Conservation (phyloP, 2,329 filamentous ascomycete genomes). For the Coleophoma cylindrospora region DNA sequence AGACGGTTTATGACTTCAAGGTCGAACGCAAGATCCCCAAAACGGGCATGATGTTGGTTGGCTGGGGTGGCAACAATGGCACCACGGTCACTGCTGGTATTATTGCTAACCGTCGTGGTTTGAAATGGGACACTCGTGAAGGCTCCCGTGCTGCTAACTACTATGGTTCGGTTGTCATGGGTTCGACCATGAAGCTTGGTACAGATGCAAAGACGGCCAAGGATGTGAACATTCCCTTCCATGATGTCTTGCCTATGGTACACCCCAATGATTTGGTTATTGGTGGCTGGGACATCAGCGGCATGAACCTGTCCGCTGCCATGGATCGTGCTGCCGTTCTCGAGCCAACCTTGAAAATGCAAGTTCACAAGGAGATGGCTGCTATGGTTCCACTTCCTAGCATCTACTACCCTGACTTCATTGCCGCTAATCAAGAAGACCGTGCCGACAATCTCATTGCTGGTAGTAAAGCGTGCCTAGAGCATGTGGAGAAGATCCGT, state of each 20-base stretch:
- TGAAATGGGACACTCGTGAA: slow-evolving; percentile 92
- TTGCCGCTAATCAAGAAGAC: slow-evolving; percentile 96
- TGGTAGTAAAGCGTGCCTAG: slow-evolving; percentile 77
- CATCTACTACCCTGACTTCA: slow-evolving; percentile 99
- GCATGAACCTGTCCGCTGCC: slow-evolving; percentile 79
- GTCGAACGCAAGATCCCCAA: slow-evolving; percentile 90
- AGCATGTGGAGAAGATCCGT: slow-evolving; percentile 89
- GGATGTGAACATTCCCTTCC: slow-evolving; percentile 96
- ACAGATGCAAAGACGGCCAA: slow-evolving; percentile 76
- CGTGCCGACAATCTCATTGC: slow-evolving; percentile 87
- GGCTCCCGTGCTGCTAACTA: slow-evolving; percentile 85
- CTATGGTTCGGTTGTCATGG: slow-evolving; percentile 97
- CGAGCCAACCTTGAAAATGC: slow-evolving; percentile 86
- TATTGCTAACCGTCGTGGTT: slow-evolving; percentile 82
- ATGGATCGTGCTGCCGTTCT: slow-evolving; percentile 96
- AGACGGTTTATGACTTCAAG: slow-evolving; percentile 96
- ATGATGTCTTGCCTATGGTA: slow-evolving; percentile 90
- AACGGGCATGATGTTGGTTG: slow-evolving; percentile 95
- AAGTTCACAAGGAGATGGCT: slow-evolving; percentile 90
- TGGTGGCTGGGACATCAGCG: slow-evolving; percentile 96
- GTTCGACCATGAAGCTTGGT: slow-evolving; percentile 94
- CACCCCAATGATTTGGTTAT: slow-evolving; percentile 94
- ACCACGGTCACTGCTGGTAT: slow-evolving; percentile 96
- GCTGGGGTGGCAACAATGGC: slow-evolving; percentile 97
- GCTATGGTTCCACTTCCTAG: slow-evolving; percentile 83